Conservation (phyloP, 1,284 basidiomycete species). For the Boletus hoseneyae region DNA sequence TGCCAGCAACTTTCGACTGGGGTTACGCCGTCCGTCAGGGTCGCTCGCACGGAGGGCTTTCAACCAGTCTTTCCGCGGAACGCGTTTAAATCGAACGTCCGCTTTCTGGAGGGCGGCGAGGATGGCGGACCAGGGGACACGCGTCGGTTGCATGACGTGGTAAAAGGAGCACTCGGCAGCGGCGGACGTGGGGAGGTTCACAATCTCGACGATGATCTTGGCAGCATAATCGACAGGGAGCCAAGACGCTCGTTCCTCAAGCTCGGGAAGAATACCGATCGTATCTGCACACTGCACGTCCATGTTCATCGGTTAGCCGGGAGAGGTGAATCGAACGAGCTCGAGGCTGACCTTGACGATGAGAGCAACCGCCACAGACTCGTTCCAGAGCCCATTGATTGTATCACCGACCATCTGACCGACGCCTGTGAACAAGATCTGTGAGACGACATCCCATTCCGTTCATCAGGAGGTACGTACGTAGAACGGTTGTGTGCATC, state of each 20-base stretch:
- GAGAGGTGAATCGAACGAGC: neutral
- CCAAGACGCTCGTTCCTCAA: no score
- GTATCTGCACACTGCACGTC: no score
- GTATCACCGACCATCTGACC: constrained; percentile 56
- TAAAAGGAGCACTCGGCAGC: constrained; percentile 35
- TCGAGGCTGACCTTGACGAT: constrained; percentile 27
- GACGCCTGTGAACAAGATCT: constrained; percentile 32
- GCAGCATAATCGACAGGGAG: no score
- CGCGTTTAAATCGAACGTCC: constrained; percentile 44
- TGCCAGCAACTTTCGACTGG: constrained; percentile 46
- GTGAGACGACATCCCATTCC: neutral
- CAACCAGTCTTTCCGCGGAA: constrained; percentile 30
- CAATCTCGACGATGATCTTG: no score
- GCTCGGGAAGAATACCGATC: no score
- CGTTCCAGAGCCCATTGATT: constrained; percentile 54
- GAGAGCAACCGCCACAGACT: constrained; percentile 48
- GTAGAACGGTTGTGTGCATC: constrained; percentile 40
- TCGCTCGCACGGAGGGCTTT: constrained; percentile 36
- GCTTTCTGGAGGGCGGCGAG: constrained; percentile 40
- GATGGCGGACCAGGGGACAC: constrained; percentile 42
- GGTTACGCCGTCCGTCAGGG: constrained; percentile 43
- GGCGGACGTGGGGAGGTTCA: no score
- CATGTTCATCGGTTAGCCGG: no score
- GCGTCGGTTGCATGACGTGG: constrained; percentile 47
- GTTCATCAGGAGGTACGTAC: constrained; percentile 10